Evolutionary conservation across 768 basidiomycete species (phyloP).

Genomic region (Hypholoma sublateritium): DNA sequence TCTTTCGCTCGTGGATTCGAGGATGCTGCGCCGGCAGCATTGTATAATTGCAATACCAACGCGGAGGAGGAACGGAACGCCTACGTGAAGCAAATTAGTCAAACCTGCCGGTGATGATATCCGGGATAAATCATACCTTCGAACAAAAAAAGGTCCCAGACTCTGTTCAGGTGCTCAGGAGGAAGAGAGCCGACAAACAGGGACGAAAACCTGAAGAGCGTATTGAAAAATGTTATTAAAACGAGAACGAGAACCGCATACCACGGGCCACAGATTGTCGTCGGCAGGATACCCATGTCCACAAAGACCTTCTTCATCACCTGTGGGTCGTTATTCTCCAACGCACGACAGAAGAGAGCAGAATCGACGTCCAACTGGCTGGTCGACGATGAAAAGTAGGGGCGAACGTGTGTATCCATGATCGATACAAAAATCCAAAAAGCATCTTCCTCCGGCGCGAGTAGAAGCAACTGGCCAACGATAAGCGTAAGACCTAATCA

Average conservation of each 20-base stretch:
- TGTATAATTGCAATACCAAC: slow-evolving; percentile 65
- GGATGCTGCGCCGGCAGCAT: slow-evolving; percentile 57
- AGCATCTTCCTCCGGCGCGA: slow-evolving; percentile 84
- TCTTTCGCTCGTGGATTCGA: slow-evolving; percentile 49
- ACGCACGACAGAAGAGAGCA: slow-evolving; percentile 62
- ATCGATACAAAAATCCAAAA: slow-evolving; percentile 89
- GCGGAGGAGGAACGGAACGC: slow-evolving; percentile 73
- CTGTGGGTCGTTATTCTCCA: slow-evolving; percentile 61
- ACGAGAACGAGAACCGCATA: slow-evolving; percentile 25
- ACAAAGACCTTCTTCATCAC: slow-evolving; percentile 69
- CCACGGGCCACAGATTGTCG: slow-evolving; percentile 65
- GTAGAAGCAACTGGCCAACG: slow-evolving; percentile 68
- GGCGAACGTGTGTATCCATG: slow-evolving; percentile 82
- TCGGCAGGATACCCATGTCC: slow-evolving; percentile 60
- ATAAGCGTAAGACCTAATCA: slow-evolving; percentile 64
- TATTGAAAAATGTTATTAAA: background rate
- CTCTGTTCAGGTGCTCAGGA: slow-evolving; percentile 60
- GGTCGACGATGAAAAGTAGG: slow-evolving; percentile 59
- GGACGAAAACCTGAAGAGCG: slow-evolving; percentile 59
- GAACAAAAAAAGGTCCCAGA: slow-evolving; percentile 83
- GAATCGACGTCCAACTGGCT: slow-evolving; percentile 78
- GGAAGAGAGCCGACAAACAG: slow-evolving; percentile 72
- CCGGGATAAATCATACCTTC: slow-evolving; percentile 52
- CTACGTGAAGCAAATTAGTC: slow-evolving; percentile 31
- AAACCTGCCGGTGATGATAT: background rate